Evolutionary conservation across 257 asterid species (phyloP).

Genomic region (Solanum bulbocastanum): DNA sequence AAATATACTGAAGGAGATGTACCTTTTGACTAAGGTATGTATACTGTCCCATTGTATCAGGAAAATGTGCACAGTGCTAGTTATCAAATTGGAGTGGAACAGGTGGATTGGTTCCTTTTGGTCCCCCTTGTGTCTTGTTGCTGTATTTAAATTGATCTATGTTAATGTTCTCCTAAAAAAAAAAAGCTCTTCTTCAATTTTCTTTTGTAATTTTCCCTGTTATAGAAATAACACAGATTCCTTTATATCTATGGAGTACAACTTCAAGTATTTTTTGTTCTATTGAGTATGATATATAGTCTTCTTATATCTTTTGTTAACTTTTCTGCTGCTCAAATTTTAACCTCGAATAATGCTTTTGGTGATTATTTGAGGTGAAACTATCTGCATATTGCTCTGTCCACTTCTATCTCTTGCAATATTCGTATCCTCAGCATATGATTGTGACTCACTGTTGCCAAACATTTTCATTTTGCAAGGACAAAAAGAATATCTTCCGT

Average conservation of each 20-base stretch:
- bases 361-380: not conserved
- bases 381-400: not conserved
- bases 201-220: not conserved
- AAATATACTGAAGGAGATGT: constrained; percentile 76
- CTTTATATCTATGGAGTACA: not conserved
- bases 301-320: not conserved
- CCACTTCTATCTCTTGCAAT: not conserved
- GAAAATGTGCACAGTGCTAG: not conserved
- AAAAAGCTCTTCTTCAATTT: not conserved
- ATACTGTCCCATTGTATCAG: not conserved
- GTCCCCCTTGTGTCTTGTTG: not conserved
- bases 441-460: not conserved
- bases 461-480: not conserved
- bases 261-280: not conserved
- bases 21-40: constrained; percentile 79
- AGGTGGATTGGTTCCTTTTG: not conserved
- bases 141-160: not conserved
- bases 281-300: not conserved
- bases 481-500: not conserved
- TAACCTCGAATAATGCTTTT: not conserved
- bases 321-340: not conserved
- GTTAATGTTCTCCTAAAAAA: not conserved
- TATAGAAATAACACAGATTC: not conserved
- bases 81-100: not conserved
- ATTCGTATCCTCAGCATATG: not conserved